Evolutionary conservation across 345 rosid genomes (phyloP), one percentile per base, ranked within the genome.

Genomic region (Tarenaya hassleriana): DNA sequence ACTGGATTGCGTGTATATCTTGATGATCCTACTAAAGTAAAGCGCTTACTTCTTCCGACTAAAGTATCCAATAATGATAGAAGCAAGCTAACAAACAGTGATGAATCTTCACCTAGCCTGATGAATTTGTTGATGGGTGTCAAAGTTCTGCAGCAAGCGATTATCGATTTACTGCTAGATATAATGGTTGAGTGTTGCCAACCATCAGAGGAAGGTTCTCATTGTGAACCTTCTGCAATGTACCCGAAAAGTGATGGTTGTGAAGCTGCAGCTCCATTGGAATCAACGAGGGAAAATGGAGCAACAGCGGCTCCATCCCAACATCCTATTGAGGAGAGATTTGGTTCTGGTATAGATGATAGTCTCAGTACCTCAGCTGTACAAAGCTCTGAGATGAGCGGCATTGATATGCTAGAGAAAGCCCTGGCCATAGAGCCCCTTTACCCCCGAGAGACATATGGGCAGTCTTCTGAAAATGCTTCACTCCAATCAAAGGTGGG

Each of bases 151-250:
- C 99, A 94, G 83, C 95, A 94, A 75, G 97, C 99, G 47, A 88
- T 94, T 61, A 82, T 94, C 61, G 99, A 94, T 80, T 75, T 94
- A 55, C 89, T 94, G 53, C 65, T 88, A 68, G 97, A 94, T 79
- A 94, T 84, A 61, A 84, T 86, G 96, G 94, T 92, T 24, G 97
- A 94, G 76, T 88, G 99, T 67, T 94, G 99, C 83, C 89, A 86
- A 59, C 89, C 96, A 58, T 82, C 86, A 1, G 89, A 91, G 67
- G 96, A 74, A 79, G 72, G 74, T 69, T 70, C 71, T 49, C 61
- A 48, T 12, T 54, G 56, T 14, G 69, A 56, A 24, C 38, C 66
- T 50, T 60, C 71, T 48, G 60, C 18, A 34, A 5, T 43, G 37
- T 39, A 52, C 27, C 47, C 71, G 46, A 60, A 47, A 66, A 55